A percentile compares a stretch with the other conserved stretches of the same genome.
phyloP scores from a whole-genome alignment of 768 basidiomycete genomes.

The Lentinula raphanica region DNA sequence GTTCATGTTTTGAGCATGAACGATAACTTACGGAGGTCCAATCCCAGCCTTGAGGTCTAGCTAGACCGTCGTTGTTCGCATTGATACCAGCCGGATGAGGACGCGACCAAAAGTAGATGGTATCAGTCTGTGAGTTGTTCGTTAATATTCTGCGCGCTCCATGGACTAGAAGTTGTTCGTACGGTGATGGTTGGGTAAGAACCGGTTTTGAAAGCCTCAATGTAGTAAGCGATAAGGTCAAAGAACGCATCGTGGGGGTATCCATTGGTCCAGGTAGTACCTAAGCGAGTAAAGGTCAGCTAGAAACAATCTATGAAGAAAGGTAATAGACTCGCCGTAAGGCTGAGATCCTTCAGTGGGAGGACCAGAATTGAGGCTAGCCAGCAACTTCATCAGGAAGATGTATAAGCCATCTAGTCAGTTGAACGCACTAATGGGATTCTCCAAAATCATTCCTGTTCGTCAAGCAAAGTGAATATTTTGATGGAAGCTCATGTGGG shows the following conservation, averaged over 20 bases:
- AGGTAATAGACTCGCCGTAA: constrained; percentile 15
- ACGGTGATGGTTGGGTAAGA: constrained; percentile 52
- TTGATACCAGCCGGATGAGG: constrained; percentile 50
- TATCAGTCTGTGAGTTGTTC: constrained; percentile 28
- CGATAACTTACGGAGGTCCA: constrained; percentile 40
- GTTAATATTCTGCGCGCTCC: neutral
- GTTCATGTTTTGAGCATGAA: constrained; percentile 23
- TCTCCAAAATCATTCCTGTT: neutral
- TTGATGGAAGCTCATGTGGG: neutral
- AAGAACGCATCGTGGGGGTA: constrained; percentile 55
- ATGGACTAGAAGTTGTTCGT: constrained; percentile 28
- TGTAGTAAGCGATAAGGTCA: constrained; percentile 60
- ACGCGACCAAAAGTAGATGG: constrained; percentile 56
- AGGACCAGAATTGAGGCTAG: neutral
- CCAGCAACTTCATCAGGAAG: neutral
- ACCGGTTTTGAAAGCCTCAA: constrained; percentile 65
- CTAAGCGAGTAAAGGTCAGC: neutral
- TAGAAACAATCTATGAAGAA: neutral
- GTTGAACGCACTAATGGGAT: neutral
- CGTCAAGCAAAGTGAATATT: neutral
- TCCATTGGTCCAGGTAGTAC: constrained; percentile 36
- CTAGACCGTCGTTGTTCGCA: constrained; percentile 37
- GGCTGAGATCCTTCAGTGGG: constrained; percentile 27
- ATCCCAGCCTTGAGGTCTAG: constrained; percentile 44
- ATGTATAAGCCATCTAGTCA: neutral